Evolutionary conservation across 257 asterid species (phyloP).

Genomic region (Prunella vulgaris): DNA sequence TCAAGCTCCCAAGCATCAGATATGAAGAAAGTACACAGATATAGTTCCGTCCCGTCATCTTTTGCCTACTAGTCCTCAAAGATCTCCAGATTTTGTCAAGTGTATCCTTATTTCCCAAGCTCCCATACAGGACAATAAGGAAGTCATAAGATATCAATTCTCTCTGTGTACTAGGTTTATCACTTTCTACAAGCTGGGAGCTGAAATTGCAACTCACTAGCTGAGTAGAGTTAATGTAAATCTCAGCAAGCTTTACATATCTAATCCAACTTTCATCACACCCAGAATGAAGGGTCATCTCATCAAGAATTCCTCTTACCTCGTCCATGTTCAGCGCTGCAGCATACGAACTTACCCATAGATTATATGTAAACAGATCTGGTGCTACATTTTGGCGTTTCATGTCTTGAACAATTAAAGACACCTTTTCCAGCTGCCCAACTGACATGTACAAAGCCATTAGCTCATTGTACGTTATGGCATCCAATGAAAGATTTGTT

Average conservation of each 20-base stretch:
- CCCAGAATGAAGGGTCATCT: constrained; percentile 45
- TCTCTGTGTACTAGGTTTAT: constrained; percentile 66
- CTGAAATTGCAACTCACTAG: constrained; percentile 44
- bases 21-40: constrained; percentile 60
- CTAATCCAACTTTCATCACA: constrained; percentile 60
- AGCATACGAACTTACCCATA: constrained; percentile 81
- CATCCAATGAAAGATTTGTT: constrained; percentile 53
- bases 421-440: constrained; percentile 76
- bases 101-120: constrained; percentile 63
- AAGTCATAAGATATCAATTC: constrained; percentile 83
- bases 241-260: constrained; percentile 57
- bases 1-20: constrained; percentile 66
- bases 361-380: constrained; percentile 77
- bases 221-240: constrained; percentile 53
- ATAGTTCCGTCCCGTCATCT: constrained; percentile 69
- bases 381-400: constrained; percentile 52
- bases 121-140: constrained; percentile 67
- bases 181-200: constrained; percentile 51
- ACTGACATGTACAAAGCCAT: constrained; percentile 85
- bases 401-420: constrained; percentile 52
- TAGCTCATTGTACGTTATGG: constrained; percentile 83
- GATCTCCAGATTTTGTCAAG: constrained; percentile 82
- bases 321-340: constrained; percentile 67
- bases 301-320: constrained; percentile 56
- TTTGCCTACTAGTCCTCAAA: constrained; percentile 65